Percentiles rank a stretch among this genome's conserved stretches.
phyloP scores from a whole-genome alignment of 2,329 filamentous ascomycete genomes.

The Hymenoscyphus repandus region DNA sequence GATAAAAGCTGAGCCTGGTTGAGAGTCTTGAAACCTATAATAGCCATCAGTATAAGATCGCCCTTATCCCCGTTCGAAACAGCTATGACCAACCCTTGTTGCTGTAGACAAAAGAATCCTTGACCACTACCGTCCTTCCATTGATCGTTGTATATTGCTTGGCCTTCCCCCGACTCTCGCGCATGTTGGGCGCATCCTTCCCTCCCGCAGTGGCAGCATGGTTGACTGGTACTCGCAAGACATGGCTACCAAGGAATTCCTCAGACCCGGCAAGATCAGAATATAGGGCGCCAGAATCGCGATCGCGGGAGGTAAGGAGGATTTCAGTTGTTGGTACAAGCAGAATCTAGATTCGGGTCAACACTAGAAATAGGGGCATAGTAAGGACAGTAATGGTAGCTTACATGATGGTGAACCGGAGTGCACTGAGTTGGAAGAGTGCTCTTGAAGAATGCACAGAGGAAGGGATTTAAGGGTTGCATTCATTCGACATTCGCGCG shows the following conservation, averaged over 20 bases:
- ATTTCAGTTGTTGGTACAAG: slow-evolving; percentile 92
- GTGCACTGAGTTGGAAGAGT: slow-evolving; percentile 86
- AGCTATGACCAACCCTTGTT: slow-evolving; percentile 70
- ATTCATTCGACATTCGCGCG: slow-evolving; percentile 56
- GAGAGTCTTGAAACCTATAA: slow-evolving; percentile 78
- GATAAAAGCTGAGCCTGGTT: slow-evolving; percentile 82
- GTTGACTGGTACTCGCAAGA: slow-evolving; percentile 71
- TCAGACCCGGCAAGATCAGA: slow-evolving; percentile 81
- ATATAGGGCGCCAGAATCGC: slow-evolving; percentile 72
- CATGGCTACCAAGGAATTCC: slow-evolving; percentile 95
- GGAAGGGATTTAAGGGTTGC: slow-evolving; percentile 98
- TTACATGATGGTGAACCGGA: slow-evolving; percentile 80
- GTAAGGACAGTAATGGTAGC: slow-evolving; percentile 18
- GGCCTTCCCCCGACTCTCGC: slow-evolving; percentile 86
- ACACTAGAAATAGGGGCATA: background rate
- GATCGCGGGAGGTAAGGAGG: slow-evolving; percentile 80
- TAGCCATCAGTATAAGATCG: slow-evolving; percentile 24
- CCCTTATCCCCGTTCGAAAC: background rate
- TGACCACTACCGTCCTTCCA: slow-evolving; percentile 87
- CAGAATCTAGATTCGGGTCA: slow-evolving; percentile 54
- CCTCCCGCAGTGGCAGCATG: slow-evolving; percentile 44
- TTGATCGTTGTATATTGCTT: slow-evolving; percentile 93
- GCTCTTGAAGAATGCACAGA: slow-evolving; percentile 98
- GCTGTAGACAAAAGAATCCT: slow-evolving; percentile 87
- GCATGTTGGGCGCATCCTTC: slow-evolving; percentile 61